phyloP scores from a whole-genome alignment of 331 rosid genomes.

The Erythrophleum ivorense region DNA sequence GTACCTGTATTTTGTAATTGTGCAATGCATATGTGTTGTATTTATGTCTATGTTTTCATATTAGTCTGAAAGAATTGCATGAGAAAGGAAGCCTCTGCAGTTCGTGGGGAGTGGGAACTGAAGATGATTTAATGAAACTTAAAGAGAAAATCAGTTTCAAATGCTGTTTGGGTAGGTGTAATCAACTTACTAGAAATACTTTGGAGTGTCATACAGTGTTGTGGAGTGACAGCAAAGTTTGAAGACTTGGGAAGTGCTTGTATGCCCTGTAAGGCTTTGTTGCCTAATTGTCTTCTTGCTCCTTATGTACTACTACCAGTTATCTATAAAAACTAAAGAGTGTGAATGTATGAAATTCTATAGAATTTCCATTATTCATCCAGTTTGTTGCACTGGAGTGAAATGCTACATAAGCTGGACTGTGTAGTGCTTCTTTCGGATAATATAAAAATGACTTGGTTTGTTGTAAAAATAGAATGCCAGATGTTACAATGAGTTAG shows the following conservation, averaged over 20 bases:
- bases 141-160: neutral
- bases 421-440: neutral
- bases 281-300: neutral
- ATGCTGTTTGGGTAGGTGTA: no score
- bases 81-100: no score
- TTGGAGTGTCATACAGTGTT: neutral
- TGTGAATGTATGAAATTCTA: neutral
- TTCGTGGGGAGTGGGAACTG: no score
- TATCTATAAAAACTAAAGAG: neutral
- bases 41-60: no score
- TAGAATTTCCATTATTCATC: neutral
- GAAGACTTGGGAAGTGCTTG: neutral
- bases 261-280: neutral
- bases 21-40: no score
- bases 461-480: neutral
- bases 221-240: neutral
- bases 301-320: neutral
- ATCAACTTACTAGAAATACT: neutral
- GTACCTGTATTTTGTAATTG: no score
- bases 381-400: neutral
- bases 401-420: neutral
- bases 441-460: neutral
- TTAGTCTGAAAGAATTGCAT: no score
- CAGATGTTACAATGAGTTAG: neutral
- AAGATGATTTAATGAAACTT: neutral